These are phyloP conservation scores for Syncephalastrum racemosum DNA, from an alignment of 371 early-diverging fungal species.

Conservation along the genomic window DNA sequence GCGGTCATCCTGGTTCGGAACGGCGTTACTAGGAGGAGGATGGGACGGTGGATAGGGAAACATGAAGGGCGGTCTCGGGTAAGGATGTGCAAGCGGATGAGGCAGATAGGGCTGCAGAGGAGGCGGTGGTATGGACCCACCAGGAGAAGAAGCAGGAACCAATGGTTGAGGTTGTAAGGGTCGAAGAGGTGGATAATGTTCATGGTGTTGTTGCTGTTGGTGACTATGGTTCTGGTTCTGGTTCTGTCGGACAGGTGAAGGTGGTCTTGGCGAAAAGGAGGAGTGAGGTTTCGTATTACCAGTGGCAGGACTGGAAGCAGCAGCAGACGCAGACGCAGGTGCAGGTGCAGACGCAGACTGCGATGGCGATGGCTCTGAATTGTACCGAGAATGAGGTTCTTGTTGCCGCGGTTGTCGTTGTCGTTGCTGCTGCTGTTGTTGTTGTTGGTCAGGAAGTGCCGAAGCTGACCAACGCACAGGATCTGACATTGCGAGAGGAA, in stretches of 20 bases:
- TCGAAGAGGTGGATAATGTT: conserved; percentile 3
- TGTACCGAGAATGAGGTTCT: not conserved
- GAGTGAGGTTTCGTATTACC: not conserved
- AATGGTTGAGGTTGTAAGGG: conserved; percentile 25
- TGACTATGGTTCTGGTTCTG: no score
- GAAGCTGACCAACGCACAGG: conserved; percentile 12
- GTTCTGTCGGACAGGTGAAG: not conserved
- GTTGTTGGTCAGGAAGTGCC: not conserved
- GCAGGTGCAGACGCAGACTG: not conserved
- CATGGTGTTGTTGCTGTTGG: no score
- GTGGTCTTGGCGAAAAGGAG: not conserved
- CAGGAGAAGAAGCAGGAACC: conserved; percentile 2
- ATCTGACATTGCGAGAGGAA: conserved; percentile 1
- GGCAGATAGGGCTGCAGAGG: not conserved
- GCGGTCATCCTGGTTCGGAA: conserved; percentile 2
- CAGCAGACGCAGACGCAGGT: no score
- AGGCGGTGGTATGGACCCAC: conserved; percentile 2
- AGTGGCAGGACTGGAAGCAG: not conserved
- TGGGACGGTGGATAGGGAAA: not conserved
- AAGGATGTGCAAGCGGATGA: conserved; percentile 4
- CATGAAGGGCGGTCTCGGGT: not conserved
- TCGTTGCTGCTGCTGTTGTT: conserved; percentile 1
- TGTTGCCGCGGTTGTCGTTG: not conserved
- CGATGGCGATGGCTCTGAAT: not conserved
- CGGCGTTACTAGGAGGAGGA: not conserved